phyloP scores from a whole-genome alignment of 2,329 filamentous ascomycete genomes.

The Amesomyces nigricolor region DNA sequence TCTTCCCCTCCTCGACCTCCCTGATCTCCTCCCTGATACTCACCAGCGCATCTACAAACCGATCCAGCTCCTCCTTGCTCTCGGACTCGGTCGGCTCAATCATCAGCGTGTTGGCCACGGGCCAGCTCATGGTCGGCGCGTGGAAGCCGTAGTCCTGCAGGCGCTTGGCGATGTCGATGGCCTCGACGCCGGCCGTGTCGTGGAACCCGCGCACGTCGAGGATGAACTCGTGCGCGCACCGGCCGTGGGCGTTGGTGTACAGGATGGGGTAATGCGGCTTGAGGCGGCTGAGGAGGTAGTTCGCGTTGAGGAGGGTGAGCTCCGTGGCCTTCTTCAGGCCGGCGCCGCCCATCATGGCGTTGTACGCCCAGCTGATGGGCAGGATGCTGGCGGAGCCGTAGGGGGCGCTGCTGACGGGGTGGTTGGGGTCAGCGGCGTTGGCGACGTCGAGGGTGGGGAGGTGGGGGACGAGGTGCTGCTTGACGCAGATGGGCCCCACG shows the following conservation, averaged over 20 bases:
- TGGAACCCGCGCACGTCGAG: conserved; percentile 83
- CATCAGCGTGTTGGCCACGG: conserved; percentile 92
- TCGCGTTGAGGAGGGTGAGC: conserved; percentile 90
- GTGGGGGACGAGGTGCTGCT: conserved; percentile 69
- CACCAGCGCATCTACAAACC: conserved; percentile 86
- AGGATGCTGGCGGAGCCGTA: conserved; percentile 89
- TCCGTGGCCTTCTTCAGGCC: conserved; percentile 87
- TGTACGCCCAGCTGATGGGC: conserved; percentile 92
- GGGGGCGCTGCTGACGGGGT: conserved; percentile 72
- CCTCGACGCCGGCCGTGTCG: conserved; percentile 76
- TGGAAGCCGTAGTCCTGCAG: conserved; percentile 98
- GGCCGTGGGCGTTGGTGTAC: conserved; percentile 84
- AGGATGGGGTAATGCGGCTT: conserved; percentile 82
- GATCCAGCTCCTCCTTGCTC: conserved; percentile 84
- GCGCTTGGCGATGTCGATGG: conserved; percentile 92
- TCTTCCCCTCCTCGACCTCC: conserved; percentile 72
- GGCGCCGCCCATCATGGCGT: conserved; percentile 81
- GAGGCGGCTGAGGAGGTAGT: conserved; percentile 88
- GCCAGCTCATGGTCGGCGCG: conserved; percentile 95
- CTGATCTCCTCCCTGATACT: conserved; percentile 80
- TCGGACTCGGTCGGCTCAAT: conserved; percentile 96
- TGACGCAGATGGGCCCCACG: conserved; percentile 90
- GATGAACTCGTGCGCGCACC: conserved; percentile 97
- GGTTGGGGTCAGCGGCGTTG: conserved; percentile 44
- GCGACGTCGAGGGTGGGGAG: conserved; percentile 52